Evolutionary conservation across 1,284 basidiomycete species (phyloP).

Genomic region (Marasmius tenuissimus): DNA sequence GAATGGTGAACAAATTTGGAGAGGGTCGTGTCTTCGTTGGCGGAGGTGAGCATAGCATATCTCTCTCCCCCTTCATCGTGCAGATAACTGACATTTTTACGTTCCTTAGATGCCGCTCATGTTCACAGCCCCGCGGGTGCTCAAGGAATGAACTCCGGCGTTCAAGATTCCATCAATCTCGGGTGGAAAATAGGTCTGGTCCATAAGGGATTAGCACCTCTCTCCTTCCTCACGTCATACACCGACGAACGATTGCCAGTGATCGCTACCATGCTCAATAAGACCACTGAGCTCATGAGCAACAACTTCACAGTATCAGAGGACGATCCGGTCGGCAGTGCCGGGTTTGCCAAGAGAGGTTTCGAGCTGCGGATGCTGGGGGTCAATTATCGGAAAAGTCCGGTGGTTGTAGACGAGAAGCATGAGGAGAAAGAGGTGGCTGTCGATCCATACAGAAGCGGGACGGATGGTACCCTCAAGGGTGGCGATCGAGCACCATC

Average conservation of each 20-base stretch:
- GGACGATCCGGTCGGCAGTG: neutral
- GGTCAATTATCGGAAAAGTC: constrained; percentile 33
- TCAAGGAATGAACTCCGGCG: constrained; percentile 38
- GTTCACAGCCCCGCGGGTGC: constrained; percentile 34
- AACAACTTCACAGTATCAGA: constrained; percentile 11
- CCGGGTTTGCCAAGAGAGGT: constrained; percentile 1
- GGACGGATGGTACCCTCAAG: constrained; percentile 12
- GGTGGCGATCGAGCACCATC: constrained; percentile 28
- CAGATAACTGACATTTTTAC: neutral
- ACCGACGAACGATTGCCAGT: constrained; percentile 36
- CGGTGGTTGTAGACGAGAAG: constrained; percentile 14
- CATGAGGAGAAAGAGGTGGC: neutral
- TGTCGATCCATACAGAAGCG: constrained; percentile 13
- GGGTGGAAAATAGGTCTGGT: constrained; percentile 43
- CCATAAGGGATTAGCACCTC: constrained; percentile 28
- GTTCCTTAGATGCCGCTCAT: constrained; percentile 25
- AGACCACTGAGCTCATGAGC: constrained; percentile 20
- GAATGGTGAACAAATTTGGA: constrained; percentile 6
- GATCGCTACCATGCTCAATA: constrained; percentile 33
- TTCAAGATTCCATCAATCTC: constrained; percentile 40
- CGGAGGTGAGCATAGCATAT: constrained; percentile 5
- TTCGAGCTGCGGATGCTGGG: constrained; percentile 24
- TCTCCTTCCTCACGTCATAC: constrained; percentile 33
- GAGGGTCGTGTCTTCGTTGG: constrained; percentile 13
- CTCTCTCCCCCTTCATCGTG: neutral